Percentiles rank a stretch among this genome's conserved stretches.
Conservation (phyloP, 306 rosid genomes). For the Quercus mongolica region DNA sequence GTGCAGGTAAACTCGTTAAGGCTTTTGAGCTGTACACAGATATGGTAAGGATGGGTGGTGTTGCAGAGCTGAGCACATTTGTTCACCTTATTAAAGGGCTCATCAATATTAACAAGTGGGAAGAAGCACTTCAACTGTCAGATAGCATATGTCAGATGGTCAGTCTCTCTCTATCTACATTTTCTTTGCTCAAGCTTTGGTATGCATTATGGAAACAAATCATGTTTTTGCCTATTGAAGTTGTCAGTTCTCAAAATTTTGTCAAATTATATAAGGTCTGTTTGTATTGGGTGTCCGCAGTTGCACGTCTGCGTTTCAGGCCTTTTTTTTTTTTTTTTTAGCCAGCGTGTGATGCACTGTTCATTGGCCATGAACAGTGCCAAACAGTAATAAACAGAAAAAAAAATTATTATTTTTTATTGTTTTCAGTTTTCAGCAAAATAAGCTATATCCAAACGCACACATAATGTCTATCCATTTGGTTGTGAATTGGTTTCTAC, state of each 20-base stretch:
- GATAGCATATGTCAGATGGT: conserved; percentile 84
- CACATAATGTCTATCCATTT: neutral
- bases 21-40: conserved; percentile 62
- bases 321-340: too few species aligned
- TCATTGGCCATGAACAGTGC: too few species aligned
- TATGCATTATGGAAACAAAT: neutral
- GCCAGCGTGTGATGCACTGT: too few species aligned
- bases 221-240: conserved; percentile 4
- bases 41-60: conserved; percentile 53
- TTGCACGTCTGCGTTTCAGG: too few species aligned
- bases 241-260: neutral
- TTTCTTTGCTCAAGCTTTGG: conserved; percentile 11
- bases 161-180: conserved; percentile 33
- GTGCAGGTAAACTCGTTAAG: conserved; percentile 54
- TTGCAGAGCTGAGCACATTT: conserved; percentile 68
- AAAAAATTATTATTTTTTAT: too few species aligned
- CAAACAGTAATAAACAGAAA: too few species aligned
- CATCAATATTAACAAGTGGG: conserved; percentile 55
- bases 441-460: too few species aligned
- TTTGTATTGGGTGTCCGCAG: too few species aligned
- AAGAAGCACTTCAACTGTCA: conserved; percentile 69
- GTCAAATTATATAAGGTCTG: neutral
- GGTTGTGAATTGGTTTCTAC: neutral
- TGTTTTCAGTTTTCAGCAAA: too few species aligned
- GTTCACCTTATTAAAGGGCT: conserved; percentile 76